Conservation (phyloP, 2,329 filamentous ascomycete species). For the Penicillium fuscoglaucum region DNA sequence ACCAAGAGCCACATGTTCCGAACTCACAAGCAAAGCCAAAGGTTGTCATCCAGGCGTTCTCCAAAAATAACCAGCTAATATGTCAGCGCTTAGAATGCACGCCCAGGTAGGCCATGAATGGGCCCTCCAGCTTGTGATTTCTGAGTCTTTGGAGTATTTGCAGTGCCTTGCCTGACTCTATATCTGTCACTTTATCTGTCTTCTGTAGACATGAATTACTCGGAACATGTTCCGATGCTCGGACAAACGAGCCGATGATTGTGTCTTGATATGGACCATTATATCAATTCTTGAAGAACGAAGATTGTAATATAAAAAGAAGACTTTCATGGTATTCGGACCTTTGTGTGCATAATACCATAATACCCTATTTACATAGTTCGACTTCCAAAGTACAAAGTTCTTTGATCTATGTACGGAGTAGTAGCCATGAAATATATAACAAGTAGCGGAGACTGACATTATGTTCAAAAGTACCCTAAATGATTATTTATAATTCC, state of each 20-base stretch:
- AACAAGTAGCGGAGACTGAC: not conserved
- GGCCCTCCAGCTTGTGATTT: not conserved
- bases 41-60: not conserved
- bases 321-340: not conserved
- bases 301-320: too few species aligned
- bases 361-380: too few species aligned
- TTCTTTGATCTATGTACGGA: too few species aligned
- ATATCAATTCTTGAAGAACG: too few species aligned
- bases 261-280: not conserved
- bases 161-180: not conserved
- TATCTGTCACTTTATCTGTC: not conserved
- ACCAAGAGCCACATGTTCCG: not conserved
- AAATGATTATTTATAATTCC: too few species aligned
- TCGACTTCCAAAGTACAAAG: not conserved
- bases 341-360: not conserved
- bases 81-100: too few species aligned
- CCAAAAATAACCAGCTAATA: not conserved
- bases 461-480: not conserved
- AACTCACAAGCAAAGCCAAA: not conserved
- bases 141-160: not conserved
- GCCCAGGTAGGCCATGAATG: not conserved
- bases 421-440: too few species aligned
- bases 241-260: not conserved
- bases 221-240: slow-evolving; percentile 6
- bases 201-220: not conserved